Evolutionary conservation across 345 rosid species (phyloP).

Genomic region (Nephelium lappaceum): DNA sequence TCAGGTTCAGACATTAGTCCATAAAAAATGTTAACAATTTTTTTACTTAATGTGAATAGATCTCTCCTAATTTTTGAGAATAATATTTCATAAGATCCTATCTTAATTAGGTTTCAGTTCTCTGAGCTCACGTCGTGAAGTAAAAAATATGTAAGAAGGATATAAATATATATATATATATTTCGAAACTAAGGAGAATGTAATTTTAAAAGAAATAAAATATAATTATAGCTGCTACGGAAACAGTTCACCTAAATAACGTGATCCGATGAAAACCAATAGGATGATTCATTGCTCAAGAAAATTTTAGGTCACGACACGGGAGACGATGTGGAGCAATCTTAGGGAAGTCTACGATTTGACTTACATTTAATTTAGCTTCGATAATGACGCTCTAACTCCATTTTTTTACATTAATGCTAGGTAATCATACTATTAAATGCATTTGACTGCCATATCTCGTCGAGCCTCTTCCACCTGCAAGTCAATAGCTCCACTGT

Average conservation of each 20-base stretch:
- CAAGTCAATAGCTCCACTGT: slow-evolving; percentile 16
- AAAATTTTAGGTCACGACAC: slow-evolving; percentile 4
- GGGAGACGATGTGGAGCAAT: slow-evolving; percentile 18
- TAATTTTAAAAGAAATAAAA: too few species aligned
- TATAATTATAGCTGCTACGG: background rate
- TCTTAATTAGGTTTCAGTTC: too few species aligned
- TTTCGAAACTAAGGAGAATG: too few species aligned
- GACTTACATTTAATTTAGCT: slow-evolving; percentile 1
- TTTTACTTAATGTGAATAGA: too few species aligned
- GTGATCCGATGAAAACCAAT: background rate
- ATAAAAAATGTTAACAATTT: too few species aligned
- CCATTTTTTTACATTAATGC: slow-evolving; percentile 11
- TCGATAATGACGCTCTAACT: slow-evolving; percentile 23
- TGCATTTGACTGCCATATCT: slow-evolving; percentile 6
- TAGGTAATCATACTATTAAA: slow-evolving; percentile 1
- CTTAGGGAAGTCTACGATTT: slow-evolving; percentile 13
- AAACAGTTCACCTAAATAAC: too few species aligned
- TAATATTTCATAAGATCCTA: too few species aligned
- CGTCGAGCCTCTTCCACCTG: background rate
- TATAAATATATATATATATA: too few species aligned
- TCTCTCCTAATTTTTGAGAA: too few species aligned
- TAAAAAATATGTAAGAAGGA: too few species aligned
- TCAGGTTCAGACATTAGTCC: too few species aligned
- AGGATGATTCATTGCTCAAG: slow-evolving; percentile 20
- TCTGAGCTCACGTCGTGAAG: too few species aligned